A percentile compares a stretch with the other conserved stretches of the same genome.
These are phyloP conservation scores for Mycena pura DNA, from an alignment of 768 basidiomycete genomes.

Conservation along the genomic window DNA sequence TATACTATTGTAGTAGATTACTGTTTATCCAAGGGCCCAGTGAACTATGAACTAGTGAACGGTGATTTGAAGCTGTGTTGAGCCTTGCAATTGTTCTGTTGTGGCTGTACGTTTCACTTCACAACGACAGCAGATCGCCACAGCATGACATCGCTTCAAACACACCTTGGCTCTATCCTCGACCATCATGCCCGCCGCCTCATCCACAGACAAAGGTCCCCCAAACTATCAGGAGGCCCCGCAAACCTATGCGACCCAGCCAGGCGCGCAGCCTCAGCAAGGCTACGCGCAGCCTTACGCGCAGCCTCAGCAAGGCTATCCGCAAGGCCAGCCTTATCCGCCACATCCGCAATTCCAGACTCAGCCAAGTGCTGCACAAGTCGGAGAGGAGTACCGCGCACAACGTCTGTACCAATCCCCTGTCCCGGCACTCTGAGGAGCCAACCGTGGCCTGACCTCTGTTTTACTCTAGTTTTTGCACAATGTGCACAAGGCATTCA, in stretches of 20 bases:
- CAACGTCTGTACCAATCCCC: conserved; percentile 25
- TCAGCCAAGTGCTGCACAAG: conserved; percentile 20
- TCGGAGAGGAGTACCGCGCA: conserved; percentile 35
- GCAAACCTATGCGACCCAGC: no score
- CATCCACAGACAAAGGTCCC: neutral
- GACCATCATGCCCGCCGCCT: conserved; percentile 7
- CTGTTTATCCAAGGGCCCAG: no score
- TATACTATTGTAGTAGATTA: no score
- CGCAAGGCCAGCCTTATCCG: neutral
- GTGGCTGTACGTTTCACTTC: no score
- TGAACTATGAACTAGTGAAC: no score
- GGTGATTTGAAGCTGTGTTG: no score
- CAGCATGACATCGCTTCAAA: no score
- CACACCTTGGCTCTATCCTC: neutral
- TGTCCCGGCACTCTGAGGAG: neutral
- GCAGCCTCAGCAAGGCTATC: conserved; percentile 10
- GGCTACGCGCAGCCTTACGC: conserved; percentile 9
- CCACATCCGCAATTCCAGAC: conserved; percentile 17
- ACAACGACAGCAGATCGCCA: no score
- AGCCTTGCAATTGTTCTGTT: no score
- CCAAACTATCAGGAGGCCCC: no score
- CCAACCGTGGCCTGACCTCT: no score
- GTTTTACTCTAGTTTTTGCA: conserved; percentile 28
- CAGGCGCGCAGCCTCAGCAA: neutral
- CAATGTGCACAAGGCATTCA: conserved; percentile 34